Percentiles rank a stretch among this genome's conserved stretches.
Conservation (phyloP, 1,284 basidiomycete genomes). For the Ceratobasidium sp. region DNA sequence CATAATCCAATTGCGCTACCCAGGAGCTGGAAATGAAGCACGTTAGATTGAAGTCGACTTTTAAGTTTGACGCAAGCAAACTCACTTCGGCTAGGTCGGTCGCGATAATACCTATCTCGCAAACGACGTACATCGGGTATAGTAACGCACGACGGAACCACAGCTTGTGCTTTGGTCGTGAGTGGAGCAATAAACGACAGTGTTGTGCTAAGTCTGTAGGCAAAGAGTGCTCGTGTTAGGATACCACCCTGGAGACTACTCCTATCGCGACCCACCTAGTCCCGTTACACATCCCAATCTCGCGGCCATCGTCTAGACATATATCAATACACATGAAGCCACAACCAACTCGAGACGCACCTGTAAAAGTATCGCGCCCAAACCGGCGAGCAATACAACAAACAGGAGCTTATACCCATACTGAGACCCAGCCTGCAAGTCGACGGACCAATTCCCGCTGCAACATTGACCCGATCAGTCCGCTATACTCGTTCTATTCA, state of each 20-base stretch:
- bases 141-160: conserved; percentile 44
- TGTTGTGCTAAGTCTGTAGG: conserved; percentile 56
- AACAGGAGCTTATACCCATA: conserved; percentile 91
- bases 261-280: not conserved
- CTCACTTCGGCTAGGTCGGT: conserved; percentile 74
- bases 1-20: conserved; percentile 85
- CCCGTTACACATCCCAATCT: conserved; percentile 35
- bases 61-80: not conserved
- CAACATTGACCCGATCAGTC: not conserved
- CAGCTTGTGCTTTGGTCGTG: conserved; percentile 45
- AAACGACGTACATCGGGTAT: conserved; percentile 48
- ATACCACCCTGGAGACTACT: not conserved
- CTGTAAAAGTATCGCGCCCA: conserved; percentile 87
- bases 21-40: conserved; percentile 65
- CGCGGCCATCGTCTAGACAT: conserved; percentile 53
- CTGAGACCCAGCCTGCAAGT: conserved; percentile 78
- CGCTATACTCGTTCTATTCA: not conserved
- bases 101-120: conserved; percentile 88
- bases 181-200: conserved; percentile 48
- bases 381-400: conserved; percentile 83
- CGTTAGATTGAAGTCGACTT: conserved; percentile 23
- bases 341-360: conserved; percentile 57
- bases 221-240: conserved; percentile 57
- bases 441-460: conserved; percentile 79
- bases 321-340: conserved; percentile 41